These are phyloP conservation scores for Platanthera zijinensis DNA, from an alignment of 106 monocot species.

Conservation along the genomic window DNA sequence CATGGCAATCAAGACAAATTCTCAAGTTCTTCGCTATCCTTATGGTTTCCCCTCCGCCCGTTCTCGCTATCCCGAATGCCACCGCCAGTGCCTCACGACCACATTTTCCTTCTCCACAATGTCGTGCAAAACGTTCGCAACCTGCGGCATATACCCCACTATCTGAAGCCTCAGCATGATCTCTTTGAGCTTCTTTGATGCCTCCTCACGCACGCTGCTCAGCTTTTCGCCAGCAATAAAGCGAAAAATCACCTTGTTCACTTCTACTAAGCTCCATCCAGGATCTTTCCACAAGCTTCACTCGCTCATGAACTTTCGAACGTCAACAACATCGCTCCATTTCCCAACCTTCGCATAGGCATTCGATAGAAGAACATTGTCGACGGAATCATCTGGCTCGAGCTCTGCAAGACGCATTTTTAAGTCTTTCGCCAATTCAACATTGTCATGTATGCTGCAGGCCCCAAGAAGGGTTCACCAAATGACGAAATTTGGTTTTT, in stretches of 20 bases:
- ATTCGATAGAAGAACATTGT: conserved; percentile 47
- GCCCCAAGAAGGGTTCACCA: conserved; percentile 77
- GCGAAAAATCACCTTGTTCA: conserved; percentile 25
- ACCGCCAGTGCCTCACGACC: conserved; percentile 45
- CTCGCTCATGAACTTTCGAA: conserved; percentile 39
- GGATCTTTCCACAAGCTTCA: conserved; percentile 36
- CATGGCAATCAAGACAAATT: conserved; percentile 48
- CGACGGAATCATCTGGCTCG: conserved; percentile 42
- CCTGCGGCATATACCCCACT: conserved; percentile 35
- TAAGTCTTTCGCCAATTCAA: conserved; percentile 37
- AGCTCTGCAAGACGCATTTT: conserved; percentile 37
- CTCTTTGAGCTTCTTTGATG: conserved; percentile 26
- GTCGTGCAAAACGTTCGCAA: conserved; percentile 38
- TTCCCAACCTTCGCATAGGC: conserved; percentile 40
- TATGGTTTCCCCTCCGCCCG: conserved; percentile 15
- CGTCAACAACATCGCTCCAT: conserved; percentile 42
- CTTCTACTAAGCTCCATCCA: conserved; percentile 63
- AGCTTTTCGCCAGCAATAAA: conserved; percentile 31
- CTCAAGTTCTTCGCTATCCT: conserved; percentile 52
- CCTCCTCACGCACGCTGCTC: conserved; percentile 20
- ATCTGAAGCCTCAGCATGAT: conserved; percentile 29
- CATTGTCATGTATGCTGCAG: conserved; percentile 54
- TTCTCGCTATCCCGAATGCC: conserved; percentile 43
- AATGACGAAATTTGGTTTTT: conserved; percentile 40
- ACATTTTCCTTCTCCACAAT: conserved; percentile 47